Evolutionary conservation across 2,329 filamentous ascomycete species (phyloP).

Genomic region (Pyrenochaeta sp.): DNA sequence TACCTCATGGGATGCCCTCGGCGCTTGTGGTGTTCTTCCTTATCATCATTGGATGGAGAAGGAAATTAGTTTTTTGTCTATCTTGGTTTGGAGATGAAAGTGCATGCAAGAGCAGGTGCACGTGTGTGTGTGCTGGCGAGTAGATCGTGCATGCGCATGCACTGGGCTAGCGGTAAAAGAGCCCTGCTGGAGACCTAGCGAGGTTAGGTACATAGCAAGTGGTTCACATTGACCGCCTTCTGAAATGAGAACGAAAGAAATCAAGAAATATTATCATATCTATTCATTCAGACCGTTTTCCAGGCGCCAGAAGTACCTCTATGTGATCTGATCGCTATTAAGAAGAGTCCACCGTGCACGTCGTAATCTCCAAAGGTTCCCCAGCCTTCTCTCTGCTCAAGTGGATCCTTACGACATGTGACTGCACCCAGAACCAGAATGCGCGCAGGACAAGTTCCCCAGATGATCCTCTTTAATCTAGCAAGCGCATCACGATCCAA

Average conservation of each 20-base stretch:
- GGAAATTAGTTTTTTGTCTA: slow-evolving; percentile 12
- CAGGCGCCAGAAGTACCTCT: too few species aligned
- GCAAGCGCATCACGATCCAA: slow-evolving; percentile 1
- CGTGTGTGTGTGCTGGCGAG: slow-evolving; percentile 3
- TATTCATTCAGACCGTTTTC: not conserved
- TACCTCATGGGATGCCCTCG: slow-evolving; percentile 33
- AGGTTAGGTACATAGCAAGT: not conserved
- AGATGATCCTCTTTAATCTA: slow-evolving; percentile 1
- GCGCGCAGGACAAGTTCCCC: not conserved
- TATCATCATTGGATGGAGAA: slow-evolving; percentile 14
- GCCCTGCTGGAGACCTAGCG: slow-evolving; percentile 1
- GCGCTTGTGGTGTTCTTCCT: slow-evolving; percentile 30
- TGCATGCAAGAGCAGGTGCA: slow-evolving; percentile 3
- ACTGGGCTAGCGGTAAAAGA: slow-evolving; percentile 5
- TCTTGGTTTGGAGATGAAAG: slow-evolving; percentile 4
- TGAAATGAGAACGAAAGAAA: slow-evolving; percentile 1
- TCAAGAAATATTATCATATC: slow-evolving; percentile 1
- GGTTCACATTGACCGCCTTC: not conserved
- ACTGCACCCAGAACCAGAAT: not conserved
- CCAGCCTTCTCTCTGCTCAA: not conserved
- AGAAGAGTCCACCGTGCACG: not conserved
- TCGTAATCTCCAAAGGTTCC: not conserved
- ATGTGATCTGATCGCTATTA: not conserved
- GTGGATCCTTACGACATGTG: not conserved
- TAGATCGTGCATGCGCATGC: slow-evolving; percentile 5